Base-by-base conservation (phyloP, 1,139 yeast species). In the Candida sp. region DNA sequence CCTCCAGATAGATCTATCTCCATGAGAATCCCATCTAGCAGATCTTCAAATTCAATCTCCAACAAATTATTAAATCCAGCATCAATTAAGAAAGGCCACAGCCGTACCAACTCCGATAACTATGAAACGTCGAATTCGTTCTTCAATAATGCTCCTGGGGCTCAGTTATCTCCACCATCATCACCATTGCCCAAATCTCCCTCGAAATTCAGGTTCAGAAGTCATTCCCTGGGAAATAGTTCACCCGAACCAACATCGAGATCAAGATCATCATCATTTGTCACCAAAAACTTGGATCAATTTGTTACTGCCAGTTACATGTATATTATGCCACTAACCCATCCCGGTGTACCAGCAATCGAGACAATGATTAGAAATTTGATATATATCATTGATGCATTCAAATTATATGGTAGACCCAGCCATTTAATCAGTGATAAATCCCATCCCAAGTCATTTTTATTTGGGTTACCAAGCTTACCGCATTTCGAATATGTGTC, bases 331-430 rank as follows among this genome's bases (percentile, higher is more conserved):
- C 84, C 84, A 2, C 69, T 68, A 29, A 49, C 75, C 6, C 84
- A 79, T 54, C 80, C 82, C 0, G 81, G 82, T 11, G 83, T 79
- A 9, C 63, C 67, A 35, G 77, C 78, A n/a, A 64, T 73, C 23
- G 84, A 79, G 56, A 79, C 80, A 29, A 78, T 79, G 83, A 65
- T 79, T 39, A 64, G 84, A 45, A 66, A 75, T 53, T 67, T 74
- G 44, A 68, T 79, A 39, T 82, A 80, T 43, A 68, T 77, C 21
- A 65, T 79, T 55, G 82, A 79, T 55, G 63, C 79, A 5, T 79
- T 77, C 61, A 73, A 68, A 52, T 60, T 79, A 39, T 79, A 79
- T 51, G 84, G 84, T 1, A 64, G 84, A 44, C 84, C 84, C 1
- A 57, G 62, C 22, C 79, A 68, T 45, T 72, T 79, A 49, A 59